These are phyloP conservation scores for Rhododendron griersonianum DNA, from an alignment of 148 eudicot species.

Conservation along the genomic window DNA sequence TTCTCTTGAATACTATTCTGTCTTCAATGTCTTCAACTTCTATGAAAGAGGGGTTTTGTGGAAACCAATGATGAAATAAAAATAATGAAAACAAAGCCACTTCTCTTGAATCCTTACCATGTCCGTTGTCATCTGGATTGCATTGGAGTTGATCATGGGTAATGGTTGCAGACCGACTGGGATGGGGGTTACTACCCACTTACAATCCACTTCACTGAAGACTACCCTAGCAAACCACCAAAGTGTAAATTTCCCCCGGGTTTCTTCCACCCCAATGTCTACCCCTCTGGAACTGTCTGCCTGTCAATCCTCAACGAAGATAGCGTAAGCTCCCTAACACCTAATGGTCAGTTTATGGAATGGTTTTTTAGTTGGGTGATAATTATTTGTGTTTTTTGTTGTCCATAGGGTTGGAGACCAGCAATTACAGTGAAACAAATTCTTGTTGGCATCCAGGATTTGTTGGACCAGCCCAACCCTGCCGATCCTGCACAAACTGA, in stretches of 20 bases:
- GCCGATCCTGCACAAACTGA: slow-evolving; percentile 82
- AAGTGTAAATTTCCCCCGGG: slow-evolving; percentile 74
- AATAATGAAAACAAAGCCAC: neutral
- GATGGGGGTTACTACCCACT: slow-evolving; percentile 76
- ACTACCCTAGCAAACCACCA: slow-evolving; percentile 93
- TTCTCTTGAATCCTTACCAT: neutral
- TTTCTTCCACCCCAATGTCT: slow-evolving; percentile 89
- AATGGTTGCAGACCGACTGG: slow-evolving; percentile 73
- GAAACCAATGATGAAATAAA: neutral
- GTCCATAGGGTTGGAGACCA: slow-evolving; percentile 75
- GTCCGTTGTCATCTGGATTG: neutral
- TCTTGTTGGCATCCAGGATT: slow-evolving; percentile 76
- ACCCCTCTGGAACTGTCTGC: slow-evolving; percentile 84
- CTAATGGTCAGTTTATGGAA: neutral
- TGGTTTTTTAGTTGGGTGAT: neutral
- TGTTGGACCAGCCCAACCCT: slow-evolving; percentile 74
- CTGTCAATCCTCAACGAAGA: slow-evolving; percentile 81
- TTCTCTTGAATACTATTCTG: neutral
- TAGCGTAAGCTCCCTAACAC: slow-evolving; percentile 41
- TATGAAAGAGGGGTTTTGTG: neutral
- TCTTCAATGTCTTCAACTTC: neutral
- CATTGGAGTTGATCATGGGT: neutral
- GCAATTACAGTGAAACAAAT: slow-evolving; percentile 90
- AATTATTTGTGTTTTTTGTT: slow-evolving; percentile 3
- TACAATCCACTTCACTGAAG: slow-evolving; percentile 74